Percentiles rank a stretch among this genome's conserved stretches.
Evolutionary conservation across 768 basidiomycete species (phyloP).

Genomic region (Candolleomyces efflorescens): DNA sequence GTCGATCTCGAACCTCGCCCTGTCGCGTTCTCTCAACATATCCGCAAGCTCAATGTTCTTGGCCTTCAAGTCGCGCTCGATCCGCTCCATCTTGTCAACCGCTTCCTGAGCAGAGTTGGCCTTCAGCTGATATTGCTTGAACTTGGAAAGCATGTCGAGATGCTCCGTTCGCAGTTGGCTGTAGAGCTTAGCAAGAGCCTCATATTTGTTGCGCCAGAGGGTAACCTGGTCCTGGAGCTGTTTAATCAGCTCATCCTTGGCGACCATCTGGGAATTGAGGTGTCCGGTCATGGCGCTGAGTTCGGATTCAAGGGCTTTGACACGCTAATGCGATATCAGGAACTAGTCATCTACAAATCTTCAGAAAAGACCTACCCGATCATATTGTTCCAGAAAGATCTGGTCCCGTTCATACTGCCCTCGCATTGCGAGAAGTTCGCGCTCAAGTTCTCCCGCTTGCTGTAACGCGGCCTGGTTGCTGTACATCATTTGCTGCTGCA

Average conservation of each 20-base stretch:
- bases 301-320: constrained; percentile 93
- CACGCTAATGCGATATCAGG: constrained; percentile 51
- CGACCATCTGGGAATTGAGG: constrained; percentile 77
- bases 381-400: constrained; percentile 96
- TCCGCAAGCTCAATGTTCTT: constrained; percentile 98
- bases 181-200: constrained; percentile 96
- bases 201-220: constrained; percentile 98
- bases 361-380: constrained; percentile 59
- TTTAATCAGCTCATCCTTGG: constrained; percentile 94
- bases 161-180: constrained; percentile 97
- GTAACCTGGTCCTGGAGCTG: constrained; percentile 96
- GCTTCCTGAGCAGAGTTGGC: constrained; percentile 98
- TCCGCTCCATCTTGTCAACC: constrained; percentile 96
- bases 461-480: constrained; percentile 69
- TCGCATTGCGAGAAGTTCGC: constrained; percentile 87
- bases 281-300: constrained; percentile 70
- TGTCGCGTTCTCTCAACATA: constrained; percentile 97
- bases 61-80: constrained; percentile 97
- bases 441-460: constrained; percentile 78
- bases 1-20: constrained; percentile 93
- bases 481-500: constrained; percentile 80
- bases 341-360: constrained; percentile 5
- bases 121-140: constrained; percentile 96
- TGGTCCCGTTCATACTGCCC: constrained; percentile 99
- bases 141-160: constrained; percentile 94